phyloP scores from a whole-genome alignment of 352 stramenopile species.

The Pythium pyrilobum region DNA sequence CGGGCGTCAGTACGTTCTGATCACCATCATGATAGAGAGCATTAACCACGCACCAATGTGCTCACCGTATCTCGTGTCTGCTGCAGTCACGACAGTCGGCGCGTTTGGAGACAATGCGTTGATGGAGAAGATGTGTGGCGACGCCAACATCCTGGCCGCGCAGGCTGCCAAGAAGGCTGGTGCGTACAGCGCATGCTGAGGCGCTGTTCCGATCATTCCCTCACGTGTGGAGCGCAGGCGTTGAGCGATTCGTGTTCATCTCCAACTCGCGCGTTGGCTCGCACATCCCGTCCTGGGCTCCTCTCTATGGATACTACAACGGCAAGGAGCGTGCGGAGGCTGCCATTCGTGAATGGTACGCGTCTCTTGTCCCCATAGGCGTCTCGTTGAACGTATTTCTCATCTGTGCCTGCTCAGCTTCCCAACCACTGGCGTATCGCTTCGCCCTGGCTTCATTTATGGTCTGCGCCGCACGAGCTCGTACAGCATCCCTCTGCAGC shows the following conservation, averaged over 20 bases:
- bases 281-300: slow-evolving; percentile 61
- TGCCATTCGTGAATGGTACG: slow-evolving; percentile 56
- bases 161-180: slow-evolving; percentile 68
- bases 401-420: slow-evolving; percentile 29
- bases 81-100: slow-evolving; percentile 79
- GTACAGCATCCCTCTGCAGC: slow-evolving; percentile 67
- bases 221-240: slow-evolving; percentile 27
- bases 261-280: slow-evolving; percentile 89
- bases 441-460: slow-evolving; percentile 90
- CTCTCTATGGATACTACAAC: slow-evolving; percentile 87
- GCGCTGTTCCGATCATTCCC: neutral
- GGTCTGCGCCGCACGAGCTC: slow-evolving; percentile 64
- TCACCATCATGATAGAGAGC: neutral
- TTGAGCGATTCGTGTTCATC: slow-evolving; percentile 85
- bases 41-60: neutral
- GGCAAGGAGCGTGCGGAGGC: slow-evolving; percentile 85
- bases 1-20: slow-evolving; percentile 77
- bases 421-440: slow-evolving; percentile 66
- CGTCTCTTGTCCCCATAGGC: neutral
- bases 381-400: no score
- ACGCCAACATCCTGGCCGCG: slow-evolving; percentile 78
- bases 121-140: slow-evolving; percentile 88
- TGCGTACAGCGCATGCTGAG: neutral
- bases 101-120: slow-evolving; percentile 85
- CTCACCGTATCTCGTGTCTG: neutral